Base-by-base conservation (phyloP, 225 moss, liverwort and hornwort genomes). In the Asterella californica region DNA sequence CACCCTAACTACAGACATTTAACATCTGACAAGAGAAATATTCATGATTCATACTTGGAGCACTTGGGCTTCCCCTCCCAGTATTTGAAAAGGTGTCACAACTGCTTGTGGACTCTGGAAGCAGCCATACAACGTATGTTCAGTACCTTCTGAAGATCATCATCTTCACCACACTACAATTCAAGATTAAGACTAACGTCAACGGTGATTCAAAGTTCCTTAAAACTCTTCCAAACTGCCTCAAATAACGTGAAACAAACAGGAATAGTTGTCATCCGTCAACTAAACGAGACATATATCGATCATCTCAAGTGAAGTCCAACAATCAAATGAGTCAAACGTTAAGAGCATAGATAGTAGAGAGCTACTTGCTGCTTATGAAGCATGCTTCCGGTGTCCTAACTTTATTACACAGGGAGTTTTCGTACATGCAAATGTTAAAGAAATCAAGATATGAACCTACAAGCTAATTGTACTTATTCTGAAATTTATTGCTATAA, bases 21-120 rank as follows among this genome's bases (percentile, higher is more conserved):
- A 10, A 70, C 70, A 25, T 25, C 27, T 10, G 25, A 29, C 3
- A 53, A 33, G 74, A 53, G 6, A 74, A 53, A 54, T 27, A 49
- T 74, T 19, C 29, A 74, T 33, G 9, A 34, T 37, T 76, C 76
- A 68, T 71, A 84, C 88, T 84, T 88, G 88, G 15, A 88, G 74
- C 25, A 88, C 69, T 86, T 88, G 88, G 50, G 88, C 84, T 78
- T 88, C 88, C 55, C 83, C 88, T 24, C 88, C 88, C 27, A 88
- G 24, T 62, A 88, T 86, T 79, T 88, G 88, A 84, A 88, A 88
- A 33, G 88, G 77, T 2, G 88, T 88, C 70, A 88, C 53, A 25
- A 77, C 80, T 52, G 84, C 82, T 75, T 88, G 88, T n/a, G 88
- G 88, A 79, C 84, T 88, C 88, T 88, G 88, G 45, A 34, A 81